Evolutionary conservation across 2,329 filamentous ascomycete genomes (phyloP), one percentile per base, ranked within the genome.

Genomic region (Acrodontium crateriforme): DNA sequence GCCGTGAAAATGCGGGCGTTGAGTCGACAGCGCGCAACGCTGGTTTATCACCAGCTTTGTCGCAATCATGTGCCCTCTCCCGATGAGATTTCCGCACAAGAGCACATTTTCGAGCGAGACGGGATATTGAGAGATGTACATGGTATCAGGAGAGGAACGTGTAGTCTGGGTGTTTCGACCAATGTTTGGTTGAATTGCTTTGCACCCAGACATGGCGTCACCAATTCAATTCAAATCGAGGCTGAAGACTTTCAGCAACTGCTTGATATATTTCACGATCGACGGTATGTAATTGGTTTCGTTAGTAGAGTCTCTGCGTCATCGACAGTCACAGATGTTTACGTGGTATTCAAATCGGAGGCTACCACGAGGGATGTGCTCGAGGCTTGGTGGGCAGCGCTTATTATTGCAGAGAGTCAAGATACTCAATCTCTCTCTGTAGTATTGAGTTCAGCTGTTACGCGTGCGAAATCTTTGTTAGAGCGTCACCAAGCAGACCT

Each of bases 1-100:
- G 68, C 78, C 26, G 85, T 98, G 10, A 74, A 73, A 49, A 82
- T 95, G 75, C 69, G 70, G 20, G 81, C 72, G 5, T 63, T 95
- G 18, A 95, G 93, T 55, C 69, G 82, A 13, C 85, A 95, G 53
- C 71, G 89, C 18, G 80, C 84, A 2, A 81, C 77, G 25, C 72
- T 94, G 12, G 62, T 92, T 2, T 75, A 85, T 42, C 66, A 70
- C 21, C 50, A 77, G 4, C 38, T 67, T 9, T 47, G 45, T 5
- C 37, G 46, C 17, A 52, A 46, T 14, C 53, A 46, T 8, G 55
- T 80, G 2, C 62, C 81, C 3, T 65, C 64, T 0, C 84, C 83
- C 0, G 55, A 61, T 6, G 61, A 84, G 39, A 74, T 84, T 2
- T 67, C 80, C 1, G 44, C 40, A 13, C 48, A 55, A 35, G 72